Evolutionary conservation across 805 yeast species (phyloP).

Genomic region (Tetrapisispora namnaoensis): DNA sequence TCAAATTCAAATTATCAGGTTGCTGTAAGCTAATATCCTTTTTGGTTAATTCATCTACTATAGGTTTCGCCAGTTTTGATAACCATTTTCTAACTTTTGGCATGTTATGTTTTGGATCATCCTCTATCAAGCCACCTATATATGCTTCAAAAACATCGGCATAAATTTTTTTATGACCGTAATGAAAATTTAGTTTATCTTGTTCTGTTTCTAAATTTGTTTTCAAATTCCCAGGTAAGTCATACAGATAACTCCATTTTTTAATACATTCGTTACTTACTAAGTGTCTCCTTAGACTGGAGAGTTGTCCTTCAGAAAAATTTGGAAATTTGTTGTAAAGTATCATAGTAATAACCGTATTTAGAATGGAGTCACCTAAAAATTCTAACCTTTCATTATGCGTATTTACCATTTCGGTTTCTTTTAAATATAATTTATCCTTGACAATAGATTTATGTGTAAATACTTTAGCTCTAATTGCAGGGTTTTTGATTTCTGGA

Average conservation of each 20-base stretch:
- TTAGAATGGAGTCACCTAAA: slow-evolving; percentile 79
- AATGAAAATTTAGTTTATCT: slow-evolving; percentile 26
- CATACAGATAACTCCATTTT: slow-evolving; percentile 61
- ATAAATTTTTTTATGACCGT: slow-evolving; percentile 56
- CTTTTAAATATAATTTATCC: slow-evolving; percentile 45
- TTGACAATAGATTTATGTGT: slow-evolving; percentile 68
- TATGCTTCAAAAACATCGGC: slow-evolving; percentile 95
- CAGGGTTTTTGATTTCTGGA: slow-evolving; percentile 54
- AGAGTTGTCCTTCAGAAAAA: slow-evolving; percentile 72
- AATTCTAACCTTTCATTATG: slow-evolving; percentile 88
- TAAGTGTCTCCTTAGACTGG: slow-evolving; percentile 57
- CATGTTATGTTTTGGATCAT: slow-evolving; percentile 35
- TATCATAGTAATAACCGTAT: slow-evolving; percentile 59
- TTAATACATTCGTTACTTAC: slow-evolving; percentile 66
- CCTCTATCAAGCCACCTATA: slow-evolving; percentile 73
- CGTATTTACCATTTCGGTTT: slow-evolving; percentile 44
- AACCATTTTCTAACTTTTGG: slow-evolving; percentile 50
- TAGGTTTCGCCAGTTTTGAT: slow-evolving; percentile 39
- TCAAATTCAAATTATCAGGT: slow-evolving; percentile 36
- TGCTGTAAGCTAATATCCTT: slow-evolving; percentile 23
- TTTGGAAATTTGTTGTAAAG: slow-evolving; percentile 57
- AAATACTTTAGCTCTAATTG: slow-evolving; percentile 60
- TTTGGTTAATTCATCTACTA: slow-evolving; percentile 23
- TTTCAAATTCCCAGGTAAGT: slow-evolving; percentile 48
- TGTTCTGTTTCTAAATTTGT: slow-evolving; percentile 34